Base-by-base conservation (phyloP, 179 eudicot genomes). In the Beta macrorhiza region DNA sequence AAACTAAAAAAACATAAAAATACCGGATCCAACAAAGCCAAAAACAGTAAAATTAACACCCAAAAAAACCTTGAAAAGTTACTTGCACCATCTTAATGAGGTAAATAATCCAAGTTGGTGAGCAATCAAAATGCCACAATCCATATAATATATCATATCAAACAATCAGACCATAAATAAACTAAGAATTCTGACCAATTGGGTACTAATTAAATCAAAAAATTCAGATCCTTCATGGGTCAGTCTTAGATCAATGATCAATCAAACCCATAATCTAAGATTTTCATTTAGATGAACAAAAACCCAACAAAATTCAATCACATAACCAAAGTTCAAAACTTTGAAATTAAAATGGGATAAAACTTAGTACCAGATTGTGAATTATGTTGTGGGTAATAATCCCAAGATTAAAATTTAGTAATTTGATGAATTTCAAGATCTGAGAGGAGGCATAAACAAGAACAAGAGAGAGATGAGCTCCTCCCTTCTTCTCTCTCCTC, bases 361-460 rank as follows among this genome's bases (percentile, higher is more conserved):
- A 55, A 70, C 78, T 55, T 57, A 84, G 61, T 90, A 94, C 91
- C 90, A 83, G 78, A 75, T 55, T 75, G 3, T 56, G 17, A 58
- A 74, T 37, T 74, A 55, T 74, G 29, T 9, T 0, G 7, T 15
- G 74, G 32, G 53, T 63, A 20, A 63, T 19, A 63, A 63, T 32
- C 72, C 72, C 37, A 67, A 37, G 44, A 42, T 37, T 17, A 45
- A 19, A 70, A 45, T 86, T 78, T 72, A 72, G 70, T 51, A 84
- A 74, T 70, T 73, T 71, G 85, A 78, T 77, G 83, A 74, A 69
- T 55, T 78, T 61, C 56, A 78, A 73, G 85, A 83, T 79, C 95
- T 87, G 90, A 88, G 93, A 92, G 92, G 91, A 87, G 91, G 89
- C 84, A 86, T 84, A 87, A 74, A 73, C 83, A 85, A 81, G 87